These are phyloP conservation scores for Kwoniella sp. DNA, from an alignment of 768 basidiomycete genomes.

Conservation along the genomic window DNA sequence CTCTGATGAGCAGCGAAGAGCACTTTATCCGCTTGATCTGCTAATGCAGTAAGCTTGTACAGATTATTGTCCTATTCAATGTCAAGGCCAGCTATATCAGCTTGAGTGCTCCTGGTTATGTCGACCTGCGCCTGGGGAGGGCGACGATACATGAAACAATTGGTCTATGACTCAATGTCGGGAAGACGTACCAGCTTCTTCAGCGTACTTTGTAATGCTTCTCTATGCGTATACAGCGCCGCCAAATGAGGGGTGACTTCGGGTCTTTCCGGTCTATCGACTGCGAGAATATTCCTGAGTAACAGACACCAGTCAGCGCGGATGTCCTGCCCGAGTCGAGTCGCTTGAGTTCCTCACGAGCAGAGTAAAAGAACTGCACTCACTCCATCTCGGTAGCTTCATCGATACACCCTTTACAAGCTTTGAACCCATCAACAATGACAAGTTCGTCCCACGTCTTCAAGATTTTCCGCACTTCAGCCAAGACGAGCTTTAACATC, in stretches of 20 bases:
- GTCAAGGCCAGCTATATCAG: background rate
- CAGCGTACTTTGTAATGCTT: slow-evolving; percentile 30
- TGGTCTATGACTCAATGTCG: too few species aligned
- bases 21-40: slow-evolving; percentile 45
- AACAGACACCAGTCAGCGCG: background rate
- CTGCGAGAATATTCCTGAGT: slow-evolving; percentile 37
- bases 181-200: slow-evolving; percentile 43
- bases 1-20: slow-evolving; percentile 38
- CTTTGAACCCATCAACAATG: slow-evolving; percentile 73
- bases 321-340: background rate
- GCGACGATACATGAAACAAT: too few species aligned
- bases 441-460: slow-evolving; percentile 84
- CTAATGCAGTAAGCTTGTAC: slow-evolving; percentile 31
- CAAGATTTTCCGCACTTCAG: slow-evolving; percentile 66
- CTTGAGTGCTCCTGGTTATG: background rate
- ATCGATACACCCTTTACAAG: slow-evolving; percentile 72
- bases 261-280: slow-evolving; percentile 36
- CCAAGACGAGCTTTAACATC: slow-evolving; percentile 68
- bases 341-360: too few species aligned
- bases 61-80: slow-evolving; percentile 35
- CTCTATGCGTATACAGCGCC: slow-evolving; percentile 17
- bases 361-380: slow-evolving; percentile 45
- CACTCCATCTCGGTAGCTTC: slow-evolving; percentile 83
- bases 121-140: too few species aligned
- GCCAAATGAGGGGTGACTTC: slow-evolving; percentile 26